Evolutionary conservation across 75 land plant genomes (phyloP).

Genomic region (Pinus albicaulis): DNA sequence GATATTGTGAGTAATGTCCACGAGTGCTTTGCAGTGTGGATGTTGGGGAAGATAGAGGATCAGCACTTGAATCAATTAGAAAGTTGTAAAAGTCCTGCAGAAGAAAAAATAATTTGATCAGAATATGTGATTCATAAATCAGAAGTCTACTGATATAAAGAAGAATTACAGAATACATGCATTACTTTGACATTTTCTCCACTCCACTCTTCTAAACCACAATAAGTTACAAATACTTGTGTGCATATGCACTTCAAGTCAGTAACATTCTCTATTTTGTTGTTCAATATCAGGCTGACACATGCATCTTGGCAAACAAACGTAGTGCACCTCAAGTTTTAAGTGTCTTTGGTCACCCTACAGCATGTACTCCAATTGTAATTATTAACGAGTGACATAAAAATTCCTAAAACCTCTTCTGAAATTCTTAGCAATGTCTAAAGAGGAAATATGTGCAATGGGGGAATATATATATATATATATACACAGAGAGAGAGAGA

Average conservation of each 20-base stretch:
- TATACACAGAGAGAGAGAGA: too few relatives aligned
- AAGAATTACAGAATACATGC: neutral
- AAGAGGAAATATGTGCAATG: too few relatives aligned
- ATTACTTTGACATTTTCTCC: too few relatives aligned
- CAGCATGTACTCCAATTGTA: too few relatives aligned
- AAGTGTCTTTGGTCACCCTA: too few relatives aligned
- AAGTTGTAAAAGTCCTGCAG: slow-evolving; percentile 79
- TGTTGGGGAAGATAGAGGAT: slow-evolving; percentile 17
- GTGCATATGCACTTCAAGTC: neutral
- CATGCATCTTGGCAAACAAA: neutral
- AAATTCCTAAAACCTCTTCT: too few relatives aligned
- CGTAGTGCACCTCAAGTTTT: too few relatives aligned
- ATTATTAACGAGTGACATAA: too few relatives aligned
- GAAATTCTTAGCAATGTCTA: neutral
- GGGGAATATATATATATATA: too few relatives aligned
- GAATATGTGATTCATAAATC: neutral
- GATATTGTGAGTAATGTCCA: slow-evolving; percentile 23
- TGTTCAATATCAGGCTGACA: neutral
- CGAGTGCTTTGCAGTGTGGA: neutral
- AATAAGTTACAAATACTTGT: neutral
- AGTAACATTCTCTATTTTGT: neutral
- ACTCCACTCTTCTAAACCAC: too few relatives aligned
- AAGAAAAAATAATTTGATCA: neutral
- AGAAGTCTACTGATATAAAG: neutral
- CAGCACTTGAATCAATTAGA: slow-evolving; percentile 33